Evolutionary conservation across 108 stramenopile species (phyloP), one percentile per base, ranked within the genome.

Genomic region (Craspedostauros australis): DNA sequence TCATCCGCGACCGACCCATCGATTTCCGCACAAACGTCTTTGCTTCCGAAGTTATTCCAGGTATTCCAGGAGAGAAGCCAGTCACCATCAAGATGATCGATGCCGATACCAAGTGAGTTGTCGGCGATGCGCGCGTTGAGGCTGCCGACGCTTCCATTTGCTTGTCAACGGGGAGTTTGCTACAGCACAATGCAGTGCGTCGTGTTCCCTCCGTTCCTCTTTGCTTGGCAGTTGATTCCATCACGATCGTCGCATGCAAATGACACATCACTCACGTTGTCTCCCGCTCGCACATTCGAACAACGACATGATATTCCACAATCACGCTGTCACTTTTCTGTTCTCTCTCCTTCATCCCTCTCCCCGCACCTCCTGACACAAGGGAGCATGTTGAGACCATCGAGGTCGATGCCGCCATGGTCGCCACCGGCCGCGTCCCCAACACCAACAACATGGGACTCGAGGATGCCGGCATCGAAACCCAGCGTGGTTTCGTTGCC

Each of bases 31-130:
- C 87, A 26, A 83, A 88, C 6, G 94, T 95, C 41, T 95, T 95
- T 70, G 95, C 95, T 9, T 66, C 86, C 47, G 88, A 93, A 76
- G 96, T 98, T 36, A 98, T 83, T 19, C 95, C 97, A 1, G 97
- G 95, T 29, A 83, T 95, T 50, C 92, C 77, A 2, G 97, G 97
- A 36, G 87, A 82, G 53, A 98, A 96, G 70, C 97, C 97, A 16
- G 95, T 95, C 21, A 95, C 94, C 33, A 94, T 98, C 73, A 93
- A 98, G 71, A 95, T 98, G 95, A 96, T 98, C 75, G 95, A 98
- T 75, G 97, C 95, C 55, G 74, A 87, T 43, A 98, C 97, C 28
- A 98, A 98, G 90, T 84, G 68, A 70, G 79, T 79, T n/a, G n/a
- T n/a, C n/a, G n/a, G n/a, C n/a, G n/a, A 25, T n/a, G n/a, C n/a